These are phyloP conservation scores for Backusella mclennaniae DNA, from an alignment of 192 early-diverging fungal genomes.

Conservation along the genomic window DNA sequence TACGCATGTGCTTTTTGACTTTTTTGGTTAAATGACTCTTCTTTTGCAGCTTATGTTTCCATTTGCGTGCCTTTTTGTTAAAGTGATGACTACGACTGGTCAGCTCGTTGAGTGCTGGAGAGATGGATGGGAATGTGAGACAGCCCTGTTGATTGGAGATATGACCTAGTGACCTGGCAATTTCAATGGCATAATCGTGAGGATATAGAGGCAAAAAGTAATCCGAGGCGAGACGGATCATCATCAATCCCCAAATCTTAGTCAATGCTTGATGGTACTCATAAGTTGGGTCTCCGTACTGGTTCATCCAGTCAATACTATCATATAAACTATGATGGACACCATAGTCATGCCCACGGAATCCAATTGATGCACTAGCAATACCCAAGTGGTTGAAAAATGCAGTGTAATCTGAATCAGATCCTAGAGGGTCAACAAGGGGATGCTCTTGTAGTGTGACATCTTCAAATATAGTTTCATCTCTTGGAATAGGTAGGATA, in stretches of 20 bases:
- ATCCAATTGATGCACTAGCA: conserved; percentile 48
- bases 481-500: not conserved
- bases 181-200: conserved; percentile 38
- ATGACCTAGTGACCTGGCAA: conserved; percentile 32
- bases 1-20: not conserved
- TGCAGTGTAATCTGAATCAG: conserved; percentile 50
- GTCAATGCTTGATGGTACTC: conserved; percentile 46
- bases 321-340: conserved; percentile 64
- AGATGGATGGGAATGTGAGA: not conserved
- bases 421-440: conserved; percentile 11
- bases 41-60: not conserved
- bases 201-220: conserved; percentile 36
- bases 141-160: conserved; percentile 1
- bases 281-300: conserved; percentile 49
- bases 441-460: not conserved
- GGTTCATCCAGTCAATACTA: conserved; percentile 37
- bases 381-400: conserved; percentile 61
- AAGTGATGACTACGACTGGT: not conserved
- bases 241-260: conserved; percentile 43
- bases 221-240: conserved; percentile 39
- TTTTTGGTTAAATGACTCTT: not conserved
- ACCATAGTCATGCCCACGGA: conserved; percentile 40
- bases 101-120: not conserved
- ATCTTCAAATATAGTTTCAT: not conserved
- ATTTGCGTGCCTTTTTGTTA: not conserved